phyloP scores from a whole-genome alignment of 371 early-diverging fungal genomes.

The Mycotypha africana region DNA sequence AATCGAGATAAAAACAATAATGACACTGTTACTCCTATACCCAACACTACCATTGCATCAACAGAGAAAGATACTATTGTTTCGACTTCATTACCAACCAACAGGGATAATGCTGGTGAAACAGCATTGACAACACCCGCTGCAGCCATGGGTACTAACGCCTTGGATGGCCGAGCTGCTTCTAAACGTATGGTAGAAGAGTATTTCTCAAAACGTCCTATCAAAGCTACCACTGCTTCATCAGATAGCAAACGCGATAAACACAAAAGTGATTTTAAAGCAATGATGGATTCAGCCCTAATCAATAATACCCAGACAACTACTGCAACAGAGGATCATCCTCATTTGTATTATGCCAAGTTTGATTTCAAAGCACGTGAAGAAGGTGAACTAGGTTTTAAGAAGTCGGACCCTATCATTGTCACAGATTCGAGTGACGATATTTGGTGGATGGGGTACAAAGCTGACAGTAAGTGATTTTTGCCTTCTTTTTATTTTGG shows the following conservation, averaged over 20 bases:
- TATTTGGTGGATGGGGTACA: slow-evolving; percentile 84
- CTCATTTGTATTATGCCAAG: slow-evolving; percentile 63
- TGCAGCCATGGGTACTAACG: no score
- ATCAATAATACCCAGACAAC: slow-evolving; percentile 21
- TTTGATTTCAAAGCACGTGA: slow-evolving; percentile 74
- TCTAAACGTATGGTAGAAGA: slow-evolving; percentile 40
- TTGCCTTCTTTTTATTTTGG: no score
- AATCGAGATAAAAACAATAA: not conserved
- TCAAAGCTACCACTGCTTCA: not conserved
- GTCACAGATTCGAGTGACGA: slow-evolving; percentile 76
- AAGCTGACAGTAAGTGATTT: slow-evolving; percentile 46
- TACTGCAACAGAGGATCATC: slow-evolving; percentile 33
- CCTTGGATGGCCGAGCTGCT: slow-evolving; percentile 30
- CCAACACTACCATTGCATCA: no score
- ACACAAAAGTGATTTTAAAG: slow-evolving; percentile 37
- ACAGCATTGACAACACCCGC: no score
- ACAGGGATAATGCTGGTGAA: no score
- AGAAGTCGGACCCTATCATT: slow-evolving; percentile 67
- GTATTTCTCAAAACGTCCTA: slow-evolving; percentile 17
- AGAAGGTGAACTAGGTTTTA: slow-evolving; percentile 73
- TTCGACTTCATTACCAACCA: no score
- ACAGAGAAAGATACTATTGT: no score
- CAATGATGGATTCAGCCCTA: slow-evolving; percentile 32
- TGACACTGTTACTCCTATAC: no score
- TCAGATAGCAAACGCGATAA: slow-evolving; percentile 11